Evolutionary conservation across 345 rosid genomes (phyloP).

Genomic region (Reutealis trisperma): DNA sequence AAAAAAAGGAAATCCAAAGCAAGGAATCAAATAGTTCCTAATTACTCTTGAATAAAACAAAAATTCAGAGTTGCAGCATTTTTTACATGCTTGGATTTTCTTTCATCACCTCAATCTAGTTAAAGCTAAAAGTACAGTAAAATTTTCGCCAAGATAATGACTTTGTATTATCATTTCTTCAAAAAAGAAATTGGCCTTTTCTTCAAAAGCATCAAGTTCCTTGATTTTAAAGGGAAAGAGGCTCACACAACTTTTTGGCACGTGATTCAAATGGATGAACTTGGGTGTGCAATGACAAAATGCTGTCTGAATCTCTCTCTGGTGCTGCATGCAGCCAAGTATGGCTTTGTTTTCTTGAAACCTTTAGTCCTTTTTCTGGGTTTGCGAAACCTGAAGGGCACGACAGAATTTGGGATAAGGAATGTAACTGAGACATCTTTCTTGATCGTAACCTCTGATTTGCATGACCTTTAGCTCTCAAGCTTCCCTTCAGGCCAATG

Average conservation of each 20-base stretch:
- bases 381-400: slow-evolving; percentile 13
- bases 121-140: slow-evolving; percentile 7
- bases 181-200: slow-evolving; percentile 22
- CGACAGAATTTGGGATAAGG: slow-evolving; percentile 42
- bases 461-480: slow-evolving; percentile 44
- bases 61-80: background rate
- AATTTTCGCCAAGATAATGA: background rate
- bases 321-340: slow-evolving; percentile 44
- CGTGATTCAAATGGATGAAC: slow-evolving; percentile 29
- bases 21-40: too few relatives aligned
- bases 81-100: slow-evolving; percentile 10
- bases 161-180: background rate
- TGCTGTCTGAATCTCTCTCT: slow-evolving; percentile 40
- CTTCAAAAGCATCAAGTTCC: slow-evolving; percentile 4
- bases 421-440: slow-evolving; percentile 43
- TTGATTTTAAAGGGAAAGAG: background rate
- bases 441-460: slow-evolving; percentile 31
- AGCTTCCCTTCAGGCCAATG: slow-evolving; percentile 26
- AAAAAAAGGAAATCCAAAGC: too few relatives aligned
- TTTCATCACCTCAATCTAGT: slow-evolving; percentile 6
- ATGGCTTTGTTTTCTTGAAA: slow-evolving; percentile 19
- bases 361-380: slow-evolving; percentile 22
- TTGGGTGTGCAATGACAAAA: slow-evolving; percentile 58
- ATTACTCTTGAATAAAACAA: background rate
- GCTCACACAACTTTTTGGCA: slow-evolving; percentile 27